Evolutionary conservation across 192 early-diverging fungal genomes (phyloP), one percentile per base, ranked within the genome.

Genomic region (Backusella psychrophila): DNA sequence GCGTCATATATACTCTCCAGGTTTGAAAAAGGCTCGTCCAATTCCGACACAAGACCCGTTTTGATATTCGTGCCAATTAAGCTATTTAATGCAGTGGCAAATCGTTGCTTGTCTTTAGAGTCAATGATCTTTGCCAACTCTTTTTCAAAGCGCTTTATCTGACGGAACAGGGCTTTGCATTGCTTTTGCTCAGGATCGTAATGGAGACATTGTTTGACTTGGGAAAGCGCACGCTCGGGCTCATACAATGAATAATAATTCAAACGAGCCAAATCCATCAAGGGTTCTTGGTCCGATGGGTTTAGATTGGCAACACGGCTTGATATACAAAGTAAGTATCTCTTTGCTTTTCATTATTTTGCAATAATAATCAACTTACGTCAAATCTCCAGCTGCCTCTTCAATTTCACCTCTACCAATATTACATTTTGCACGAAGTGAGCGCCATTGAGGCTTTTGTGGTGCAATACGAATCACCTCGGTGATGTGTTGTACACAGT

Each of bases 151-250:
- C 88, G 87, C 71, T 95, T 96, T 41, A 96, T 76, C 67, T 82
- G 82, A 35, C 87, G 80, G 81, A 95, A 96, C 7, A 90, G 74
- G 6, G 80, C 85, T 82, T 96, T 96, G 86, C 97, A 99, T 33
- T 83, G 44, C 80, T 94, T 94, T 80, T 98, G 89, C 46, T 99
- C 97, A 1, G 95, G 96, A 78, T 99, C 97, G 4, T 91, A 91
- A 29, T 90, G 88, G 19, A 97, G 83, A 78, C 97, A 98, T 72
- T 94, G 92, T 69, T 97, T 96, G 73, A 94, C 85, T 75, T 87
- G 85, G 1, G 84, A 78, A 49, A 95, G 65, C 3, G 94, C 92
- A 36, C 89, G 88, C 72, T 87, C 84, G 0, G 89, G 87, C 85
- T 96, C 92, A 65, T 95, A 84, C 44, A 94, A 73, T 3, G 82